phyloP scores from a whole-genome alignment of 768 basidiomycete genomes.

The Leccinum imitatum region DNA sequence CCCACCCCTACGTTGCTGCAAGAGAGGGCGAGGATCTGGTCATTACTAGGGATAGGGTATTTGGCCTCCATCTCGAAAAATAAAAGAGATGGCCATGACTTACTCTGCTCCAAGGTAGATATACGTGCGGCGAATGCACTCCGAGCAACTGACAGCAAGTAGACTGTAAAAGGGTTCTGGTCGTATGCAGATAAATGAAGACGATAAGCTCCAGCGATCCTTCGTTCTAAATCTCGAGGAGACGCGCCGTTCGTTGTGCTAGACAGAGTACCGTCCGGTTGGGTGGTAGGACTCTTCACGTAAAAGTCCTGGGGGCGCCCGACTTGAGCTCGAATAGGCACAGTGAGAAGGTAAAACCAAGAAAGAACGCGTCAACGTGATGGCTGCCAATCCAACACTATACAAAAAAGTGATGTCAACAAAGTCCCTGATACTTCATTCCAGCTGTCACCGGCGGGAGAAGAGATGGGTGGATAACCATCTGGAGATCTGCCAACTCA shows the following conservation, averaged over 20 bases:
- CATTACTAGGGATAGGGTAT: slow-evolving; percentile 33
- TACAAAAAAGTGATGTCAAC: slow-evolving; percentile 21
- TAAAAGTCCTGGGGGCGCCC: slow-evolving; percentile 17
- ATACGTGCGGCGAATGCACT: slow-evolving; percentile 22
- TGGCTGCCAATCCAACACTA: slow-evolving; percentile 22
- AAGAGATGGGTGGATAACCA: slow-evolving; percentile 19
- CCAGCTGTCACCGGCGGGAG: slow-evolving; percentile 26
- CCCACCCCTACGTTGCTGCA: slow-evolving; percentile 77
- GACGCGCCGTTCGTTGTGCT: slow-evolving; percentile 13
- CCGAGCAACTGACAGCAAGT: slow-evolving; percentile 18
- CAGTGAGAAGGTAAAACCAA: slow-evolving; percentile 20
- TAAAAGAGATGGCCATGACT: slow-evolving; percentile 14
- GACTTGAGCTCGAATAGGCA: slow-evolving; percentile 16
- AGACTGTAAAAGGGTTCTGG: slow-evolving; percentile 10
- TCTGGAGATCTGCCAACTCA: slow-evolving; percentile 22
- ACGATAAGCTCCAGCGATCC: slow-evolving; percentile 26
- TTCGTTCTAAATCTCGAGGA: slow-evolving; percentile 20
- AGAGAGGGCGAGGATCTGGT: slow-evolving; percentile 59
- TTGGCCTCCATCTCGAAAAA: slow-evolving; percentile 32
- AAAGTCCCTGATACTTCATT: slow-evolving; percentile 24
- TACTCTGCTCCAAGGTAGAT: slow-evolving; percentile 22
- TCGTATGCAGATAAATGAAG: slow-evolving; percentile 21
- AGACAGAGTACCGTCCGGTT: slow-evolving; percentile 15
- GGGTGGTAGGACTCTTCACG: slow-evolving; percentile 18
- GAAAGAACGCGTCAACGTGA: slow-evolving; percentile 21